Conservation (phyloP, 2,329 filamentous ascomycete species). For the Hymenotorrendiella dingleyae region DNA sequence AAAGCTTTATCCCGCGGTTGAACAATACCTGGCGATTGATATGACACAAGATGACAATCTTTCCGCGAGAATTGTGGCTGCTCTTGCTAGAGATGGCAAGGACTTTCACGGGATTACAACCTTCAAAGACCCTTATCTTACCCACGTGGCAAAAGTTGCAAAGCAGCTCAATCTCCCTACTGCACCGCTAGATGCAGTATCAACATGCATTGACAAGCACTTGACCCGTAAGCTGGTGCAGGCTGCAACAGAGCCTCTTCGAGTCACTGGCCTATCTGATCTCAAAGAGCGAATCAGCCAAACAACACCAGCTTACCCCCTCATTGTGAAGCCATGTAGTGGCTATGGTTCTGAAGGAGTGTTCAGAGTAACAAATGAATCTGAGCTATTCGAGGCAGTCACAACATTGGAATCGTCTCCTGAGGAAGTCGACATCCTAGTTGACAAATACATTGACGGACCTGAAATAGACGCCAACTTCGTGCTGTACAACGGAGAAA, state of each 20-base stretch:
- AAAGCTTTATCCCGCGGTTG: neutral
- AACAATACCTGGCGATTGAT: neutral
- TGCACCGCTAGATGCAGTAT: neutral
- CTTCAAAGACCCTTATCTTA: neutral
- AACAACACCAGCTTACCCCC: neutral
- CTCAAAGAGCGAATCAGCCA: neutral
- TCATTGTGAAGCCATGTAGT: neutral
- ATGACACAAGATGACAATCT: neutral
- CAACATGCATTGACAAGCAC: neutral
- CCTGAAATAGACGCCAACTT: slow-evolving; percentile 11
- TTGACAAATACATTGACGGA: slow-evolving; percentile 6
- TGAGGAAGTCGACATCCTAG: neutral
- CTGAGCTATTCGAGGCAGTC: neutral
- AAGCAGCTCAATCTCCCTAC: neutral
- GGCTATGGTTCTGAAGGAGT: neutral
- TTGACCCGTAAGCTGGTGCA: neutral
- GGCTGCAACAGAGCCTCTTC: neutral
- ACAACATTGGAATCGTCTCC: too few species aligned
- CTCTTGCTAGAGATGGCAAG: neutral
- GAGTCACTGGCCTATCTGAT: neutral
- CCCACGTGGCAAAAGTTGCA: neutral
- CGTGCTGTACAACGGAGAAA: slow-evolving; percentile 1
- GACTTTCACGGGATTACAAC: neutral
- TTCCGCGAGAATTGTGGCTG: neutral
- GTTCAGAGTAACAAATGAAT: neutral